Base-by-base conservation (phyloP, 768 basidiomycete species). In the Tricholoma terreum region DNA sequence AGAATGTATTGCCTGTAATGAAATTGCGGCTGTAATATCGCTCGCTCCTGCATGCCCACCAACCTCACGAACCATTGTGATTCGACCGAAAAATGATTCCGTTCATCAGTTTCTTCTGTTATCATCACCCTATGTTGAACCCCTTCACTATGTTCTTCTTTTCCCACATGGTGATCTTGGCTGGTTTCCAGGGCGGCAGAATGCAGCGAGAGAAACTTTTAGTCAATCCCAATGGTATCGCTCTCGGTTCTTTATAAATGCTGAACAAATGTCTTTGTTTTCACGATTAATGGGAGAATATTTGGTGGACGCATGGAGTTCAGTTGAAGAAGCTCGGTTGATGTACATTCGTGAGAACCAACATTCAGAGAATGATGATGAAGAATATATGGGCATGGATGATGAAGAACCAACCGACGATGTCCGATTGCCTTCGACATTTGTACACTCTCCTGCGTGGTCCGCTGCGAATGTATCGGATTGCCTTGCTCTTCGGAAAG, bases 401-500 rank as follows among this genome's bases (percentile, higher is more conserved):
- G 35, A 36, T 36, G 35, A 36, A 36, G 35, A 36, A 36, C 57
- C 2, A n/a, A n/a, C n/a, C n/a, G n/a, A n/a, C n/a, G n/a, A n/a
- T n/a, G n/a, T n/a, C n/a, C n/a, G n/a, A n/a, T n/a, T n/a, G n/a
- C n/a, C n/a, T n/a, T n/a, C n/a, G n/a, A n/a, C n/a, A n/a, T n/a
- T n/a, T n/a, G n/a, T n/a, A n/a, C n/a, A n/a, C n/a, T n/a, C n/a
- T n/a, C n/a, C n/a, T n/a, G 52, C 65, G 0, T 77, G 76, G 76
- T 61, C 71, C 6, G 68, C 72, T 0, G 69, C 76, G 15, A 74
- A 77, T 49, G 68, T 72, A 10, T 63, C 73, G 0, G 76, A 78
- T 60, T 68, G 71, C 0, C 60, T 46, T 8, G 70, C 73, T 0
- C 65, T 78, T 50, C 74, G 73, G 0, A 58, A 63, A 1, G 54